These are phyloP conservation scores for Fusarium hostae DNA, from an alignment of 2,329 filamentous ascomycete species.

Conservation along the genomic window DNA sequence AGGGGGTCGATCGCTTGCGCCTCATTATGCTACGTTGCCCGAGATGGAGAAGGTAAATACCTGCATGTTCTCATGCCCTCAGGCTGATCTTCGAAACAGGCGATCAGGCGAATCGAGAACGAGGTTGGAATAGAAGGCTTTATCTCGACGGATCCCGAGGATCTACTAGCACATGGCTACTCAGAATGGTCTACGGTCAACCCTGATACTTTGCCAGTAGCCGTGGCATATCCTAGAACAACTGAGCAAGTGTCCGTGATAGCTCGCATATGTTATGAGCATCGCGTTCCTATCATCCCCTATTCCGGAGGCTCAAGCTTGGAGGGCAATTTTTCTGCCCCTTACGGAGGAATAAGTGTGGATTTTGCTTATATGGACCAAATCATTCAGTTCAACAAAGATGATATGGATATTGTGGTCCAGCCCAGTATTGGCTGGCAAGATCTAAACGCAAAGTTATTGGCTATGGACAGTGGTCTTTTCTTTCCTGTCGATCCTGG, in stretches of 20 bases:
- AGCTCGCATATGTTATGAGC: constrained; percentile 77
- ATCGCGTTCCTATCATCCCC: constrained; percentile 84
- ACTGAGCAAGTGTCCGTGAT: constrained; percentile 70
- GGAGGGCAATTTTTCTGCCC: constrained; percentile 90
- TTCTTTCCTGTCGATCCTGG: constrained; percentile 94
- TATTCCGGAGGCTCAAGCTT: constrained; percentile 88
- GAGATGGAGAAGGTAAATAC: constrained; percentile 56
- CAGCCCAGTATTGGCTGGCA: constrained; percentile 95
- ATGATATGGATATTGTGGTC: constrained; percentile 93
- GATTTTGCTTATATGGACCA: constrained; percentile 91
- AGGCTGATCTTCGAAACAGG: constrained; percentile 52
- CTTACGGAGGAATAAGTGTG: constrained; percentile 86
- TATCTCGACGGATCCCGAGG: constrained; percentile 71
- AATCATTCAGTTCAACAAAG: constrained; percentile 81
- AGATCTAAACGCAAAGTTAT: constrained; percentile 78
- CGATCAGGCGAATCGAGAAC: constrained; percentile 64
- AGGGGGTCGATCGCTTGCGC: constrained; percentile 33
- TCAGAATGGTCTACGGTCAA: constrained; percentile 74
- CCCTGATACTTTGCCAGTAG: constrained; percentile 68
- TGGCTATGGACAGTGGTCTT: constrained; percentile 77
- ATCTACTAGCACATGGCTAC: constrained; percentile 71
- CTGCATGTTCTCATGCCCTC: neutral
- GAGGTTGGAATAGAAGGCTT: constrained; percentile 63
- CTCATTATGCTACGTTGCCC: constrained; percentile 54
- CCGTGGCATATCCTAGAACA: constrained; percentile 71